phyloP scores from a whole-genome alignment of 1,284 basidiomycete species.

The Cryptococcus sp. region DNA sequence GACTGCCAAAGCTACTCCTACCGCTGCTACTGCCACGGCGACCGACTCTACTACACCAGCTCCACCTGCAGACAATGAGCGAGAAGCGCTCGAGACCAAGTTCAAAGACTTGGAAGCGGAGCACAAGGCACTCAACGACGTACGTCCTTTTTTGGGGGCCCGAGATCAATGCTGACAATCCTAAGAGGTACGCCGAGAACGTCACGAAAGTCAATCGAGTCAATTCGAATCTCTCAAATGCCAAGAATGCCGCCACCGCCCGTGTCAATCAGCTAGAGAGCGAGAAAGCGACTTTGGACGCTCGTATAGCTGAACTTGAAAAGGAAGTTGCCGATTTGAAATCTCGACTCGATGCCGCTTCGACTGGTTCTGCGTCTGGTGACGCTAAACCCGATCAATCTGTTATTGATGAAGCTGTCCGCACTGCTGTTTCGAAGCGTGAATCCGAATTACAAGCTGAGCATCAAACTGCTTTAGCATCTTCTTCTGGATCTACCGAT shows the following conservation, averaged over 20 bases:
- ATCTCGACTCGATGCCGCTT: conserved; percentile 9
- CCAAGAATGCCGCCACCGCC: not conserved
- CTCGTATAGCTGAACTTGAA: conserved; percentile 19
- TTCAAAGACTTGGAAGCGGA: conserved; percentile 17
- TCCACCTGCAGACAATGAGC: conserved; percentile 10
- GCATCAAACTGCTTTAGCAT: conserved; percentile 25
- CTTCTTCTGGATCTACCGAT: not conserved
- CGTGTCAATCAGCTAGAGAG: conserved; percentile 12
- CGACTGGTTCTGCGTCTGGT: conserved; percentile 4
- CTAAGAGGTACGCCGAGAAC: conserved; percentile 32
- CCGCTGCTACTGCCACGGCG: conserved; percentile 1
- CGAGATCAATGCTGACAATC: conserved; percentile 1
- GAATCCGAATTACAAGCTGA: conserved; percentile 34
- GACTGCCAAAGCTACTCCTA: conserved; percentile 22
- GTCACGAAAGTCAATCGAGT: conserved; percentile 36
- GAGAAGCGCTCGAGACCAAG: conserved; percentile 8
- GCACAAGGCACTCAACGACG: conserved; percentile 15
- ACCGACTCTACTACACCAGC: not conserved
- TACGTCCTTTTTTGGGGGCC: conserved; percentile 3
- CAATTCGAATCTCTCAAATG: conserved; percentile 17
- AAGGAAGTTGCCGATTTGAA: conserved; percentile 26
- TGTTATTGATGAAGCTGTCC: conserved; percentile 36
- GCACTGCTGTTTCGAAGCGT: conserved; percentile 35
- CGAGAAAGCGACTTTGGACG: conserved; percentile 16
- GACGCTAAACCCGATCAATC: conserved; percentile 12